phyloP scores from a whole-genome alignment of 208 protist genomes.

The Tritrichomonas foetus region DNA sequence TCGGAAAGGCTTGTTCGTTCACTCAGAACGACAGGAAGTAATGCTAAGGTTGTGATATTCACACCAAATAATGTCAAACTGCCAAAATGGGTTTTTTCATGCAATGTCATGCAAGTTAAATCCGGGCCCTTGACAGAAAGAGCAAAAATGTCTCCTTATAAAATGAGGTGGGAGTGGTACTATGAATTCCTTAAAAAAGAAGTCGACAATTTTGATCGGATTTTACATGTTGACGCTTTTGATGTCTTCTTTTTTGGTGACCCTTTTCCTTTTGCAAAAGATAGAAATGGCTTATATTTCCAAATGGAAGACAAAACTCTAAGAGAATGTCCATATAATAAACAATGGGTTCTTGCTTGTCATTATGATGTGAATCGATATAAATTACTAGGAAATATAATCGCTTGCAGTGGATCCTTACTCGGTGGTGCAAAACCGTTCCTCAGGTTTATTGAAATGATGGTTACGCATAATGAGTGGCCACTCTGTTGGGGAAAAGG shows the following conservation, averaged over 20 bases:
- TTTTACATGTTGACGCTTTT: constrained; percentile 2
- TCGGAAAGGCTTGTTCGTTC: neutral
- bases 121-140: neutral
- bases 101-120: neutral
- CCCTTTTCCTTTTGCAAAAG: neutral
- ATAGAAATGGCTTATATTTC: neutral
- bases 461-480: neutral
- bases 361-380: neutral
- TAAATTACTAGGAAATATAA: neutral
- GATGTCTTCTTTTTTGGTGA: neutral
- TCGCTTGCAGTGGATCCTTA: neutral
- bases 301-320: neutral
- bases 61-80: neutral
- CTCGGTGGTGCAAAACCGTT: neutral
- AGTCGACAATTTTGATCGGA: neutral
- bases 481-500: neutral
- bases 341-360: neutral
- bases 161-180: constrained; percentile 16
- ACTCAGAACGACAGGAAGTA: neutral
- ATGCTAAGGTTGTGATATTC: neutral
- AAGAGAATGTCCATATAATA: neutral
- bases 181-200: neutral
- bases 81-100: neutral
- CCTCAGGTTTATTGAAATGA: neutral
- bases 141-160: neutral